Evolutionary conservation across 2,329 filamentous ascomycete genomes (phyloP).

Genomic region (Simplicillium aogashimaense): DNA sequence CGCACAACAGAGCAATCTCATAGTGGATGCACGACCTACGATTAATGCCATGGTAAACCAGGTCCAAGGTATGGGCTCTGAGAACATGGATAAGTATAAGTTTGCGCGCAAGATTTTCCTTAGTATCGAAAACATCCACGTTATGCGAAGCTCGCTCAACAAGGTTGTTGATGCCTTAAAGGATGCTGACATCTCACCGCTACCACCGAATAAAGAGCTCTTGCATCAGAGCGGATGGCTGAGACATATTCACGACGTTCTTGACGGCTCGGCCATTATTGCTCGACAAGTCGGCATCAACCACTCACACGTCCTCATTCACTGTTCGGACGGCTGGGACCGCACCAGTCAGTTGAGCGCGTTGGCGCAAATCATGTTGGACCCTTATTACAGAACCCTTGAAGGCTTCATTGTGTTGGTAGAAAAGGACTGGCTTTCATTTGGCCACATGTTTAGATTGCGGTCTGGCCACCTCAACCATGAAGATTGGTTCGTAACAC

Average conservation of each 20-base stretch:
- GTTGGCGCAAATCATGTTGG: constrained; percentile 83
- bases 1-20: constrained; percentile 86
- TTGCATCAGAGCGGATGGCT: constrained; percentile 83
- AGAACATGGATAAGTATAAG: constrained; percentile 96
- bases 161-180: constrained; percentile 85
- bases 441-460: constrained; percentile 94
- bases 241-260: constrained; percentile 73
- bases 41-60: constrained; percentile 95
- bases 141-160: constrained; percentile 86
- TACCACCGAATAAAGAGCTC: constrained; percentile 73
- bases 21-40: constrained; percentile 88
- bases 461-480: constrained; percentile 80
- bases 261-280: constrained; percentile 79
- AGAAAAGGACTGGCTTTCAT: constrained; percentile 97
- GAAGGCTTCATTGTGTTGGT: constrained; percentile 90
- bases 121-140: constrained; percentile 96
- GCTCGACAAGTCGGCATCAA: constrained; percentile 81
- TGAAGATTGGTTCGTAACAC: constrained; percentile 87
- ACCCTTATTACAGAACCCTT: constrained; percentile 89
- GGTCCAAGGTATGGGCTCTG: constrained; percentile 82
- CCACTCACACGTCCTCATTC: constrained; percentile 90
- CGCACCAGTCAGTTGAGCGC: constrained; percentile 91
- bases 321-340: constrained; percentile 98
- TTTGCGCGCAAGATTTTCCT: constrained; percentile 86
- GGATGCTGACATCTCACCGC: constrained; percentile 76